Evolutionary conservation across 352 stramenopile genomes (phyloP), one percentile per base, ranked within the genome.

Genomic region (Phytophthora chlamydospora): DNA sequence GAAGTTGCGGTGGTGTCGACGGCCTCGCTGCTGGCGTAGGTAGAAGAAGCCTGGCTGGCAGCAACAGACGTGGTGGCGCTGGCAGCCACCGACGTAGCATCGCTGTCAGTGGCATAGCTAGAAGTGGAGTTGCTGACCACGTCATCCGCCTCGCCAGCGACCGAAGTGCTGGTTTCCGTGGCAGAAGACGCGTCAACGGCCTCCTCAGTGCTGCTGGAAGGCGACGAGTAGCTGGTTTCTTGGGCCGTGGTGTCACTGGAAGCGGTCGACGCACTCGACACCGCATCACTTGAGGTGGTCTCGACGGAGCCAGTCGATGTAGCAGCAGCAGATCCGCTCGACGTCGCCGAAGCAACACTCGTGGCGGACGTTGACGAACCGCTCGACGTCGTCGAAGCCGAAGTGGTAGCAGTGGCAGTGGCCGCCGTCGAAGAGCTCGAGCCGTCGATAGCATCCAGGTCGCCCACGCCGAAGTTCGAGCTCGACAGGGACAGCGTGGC

Each of bases 391-490:
- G 48, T 32, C 48, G 49, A 41, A 16, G 16, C 19, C 11, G 32
- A 43, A 6, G 9, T 59, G 29, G 51, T 41, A 24, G 10, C 43
- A 8, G 40, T 58, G 6, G 42, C 34, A 6, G 59, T 13, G 1
- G 46, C n/a, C 4, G 46, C 32, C 16, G 47, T 34, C 6, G 41
- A 35, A 8, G 48, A 59, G n/a, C 40, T 65, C 39, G 57, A 59
- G 46, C 40, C 12, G 31, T 51, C 47, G 19, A 71, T 59, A 10
- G 38, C 57, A 2, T 57, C 43, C 27, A 70, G 50, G 3, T 58
- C 58, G 33, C 66, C 66, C 39, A 74, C 66, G n/a, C 60, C 55
- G 17, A 66, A 71, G 53, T 70, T 74, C n/a, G 40, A 49, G 49
- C 36, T 68, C 24, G 48, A 59, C 27, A 68, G 57, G 4, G 62